Conservation (phyloP, 495 filamentous ascomycete species). For the Oidiodendron maius region DNA sequence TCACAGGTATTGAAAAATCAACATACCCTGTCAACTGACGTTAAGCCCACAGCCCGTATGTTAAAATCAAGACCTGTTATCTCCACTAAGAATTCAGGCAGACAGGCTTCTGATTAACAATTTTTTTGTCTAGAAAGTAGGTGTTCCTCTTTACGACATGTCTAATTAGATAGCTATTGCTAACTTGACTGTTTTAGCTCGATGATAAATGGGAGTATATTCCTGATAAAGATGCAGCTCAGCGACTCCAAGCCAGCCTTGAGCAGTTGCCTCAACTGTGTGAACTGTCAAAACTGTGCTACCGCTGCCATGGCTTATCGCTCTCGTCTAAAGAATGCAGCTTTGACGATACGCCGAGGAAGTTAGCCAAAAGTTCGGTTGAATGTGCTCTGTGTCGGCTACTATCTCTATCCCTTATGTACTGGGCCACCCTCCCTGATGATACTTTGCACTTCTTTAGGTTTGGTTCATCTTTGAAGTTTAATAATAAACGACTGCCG, state of each 20-base stretch:
- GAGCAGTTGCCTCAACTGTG: background rate
- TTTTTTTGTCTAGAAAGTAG: constrained; percentile 4
- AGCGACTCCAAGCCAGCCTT: constrained; percentile 4
- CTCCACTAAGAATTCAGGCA: background rate
- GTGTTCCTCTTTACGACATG: background rate
- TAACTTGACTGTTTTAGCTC: background rate
- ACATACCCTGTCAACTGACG: background rate
- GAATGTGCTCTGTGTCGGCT: constrained; percentile 2
- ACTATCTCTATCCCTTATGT: background rate
- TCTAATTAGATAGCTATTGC: background rate
- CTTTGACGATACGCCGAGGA: constrained; percentile 1
- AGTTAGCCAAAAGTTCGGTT: background rate
- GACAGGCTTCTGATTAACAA: constrained; percentile 4
- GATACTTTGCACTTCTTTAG: constrained; percentile 5
- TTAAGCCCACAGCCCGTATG: constrained; percentile 1
- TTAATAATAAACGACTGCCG: constrained; percentile 4
- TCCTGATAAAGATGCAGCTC: constrained; percentile 4
- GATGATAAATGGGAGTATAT: constrained; percentile 7
- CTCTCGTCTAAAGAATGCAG: constrained; percentile 6
- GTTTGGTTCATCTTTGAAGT: constrained; percentile 1
- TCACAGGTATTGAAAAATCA: background rate
- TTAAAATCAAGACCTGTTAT: constrained; percentile 2
- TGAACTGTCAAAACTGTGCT: constrained; percentile 1
- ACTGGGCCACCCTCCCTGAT: constrained; percentile 2
- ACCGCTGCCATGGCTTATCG: constrained; percentile 1